Base-by-base conservation (phyloP, 2,329 filamentous ascomycete species). In the Arthrobotrys entomopaga region DNA sequence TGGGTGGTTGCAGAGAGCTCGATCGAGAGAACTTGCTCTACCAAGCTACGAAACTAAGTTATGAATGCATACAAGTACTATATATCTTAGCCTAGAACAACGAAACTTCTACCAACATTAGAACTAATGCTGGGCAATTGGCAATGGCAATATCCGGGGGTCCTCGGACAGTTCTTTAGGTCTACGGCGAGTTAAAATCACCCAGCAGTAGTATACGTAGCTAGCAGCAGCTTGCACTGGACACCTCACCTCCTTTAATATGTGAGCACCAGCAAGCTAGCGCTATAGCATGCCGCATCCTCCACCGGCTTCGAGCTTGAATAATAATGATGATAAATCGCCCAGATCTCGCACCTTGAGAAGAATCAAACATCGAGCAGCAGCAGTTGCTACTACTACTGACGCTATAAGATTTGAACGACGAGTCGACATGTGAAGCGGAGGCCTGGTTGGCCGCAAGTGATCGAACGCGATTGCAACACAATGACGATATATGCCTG, bases 341-440 rank as follows among this genome's bases (percentile, higher is more conserved):
- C 29, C 29, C 42, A 34, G 19, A 64, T 57, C 52, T 19, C 38
- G 38, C 19, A 43, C n/a, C 26, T 59, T 48, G 58, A 40, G 15
- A 49, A 3, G 50, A 34, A 50, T 29, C 42, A 60, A 22, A 13
- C 24, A 60, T 60, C 54, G n/a, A 19, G 3, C 24, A 40, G 29
- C 52, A 15, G 40, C 56, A 50, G 42, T 40, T 40, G 34, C 6
- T 26, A 52, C 64, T 58, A 53, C 48, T 48, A 46, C 40, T 13
- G 40, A 50, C 5, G 22, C 53, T 20, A 20, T n/a, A 50, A 19
- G 16, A 19, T 22, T 10, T 10, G 29, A 19, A 22, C 46, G 19
- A 53, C 63, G 61, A 57, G 40, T 46, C 50, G 58, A 56, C 63
- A 65, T 56, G 60, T 73, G 67, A 73, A 73, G 60, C 20, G 49